Conservation (phyloP, 2,329 filamentous ascomycete species). For the Cladophialophora immunda region DNA sequence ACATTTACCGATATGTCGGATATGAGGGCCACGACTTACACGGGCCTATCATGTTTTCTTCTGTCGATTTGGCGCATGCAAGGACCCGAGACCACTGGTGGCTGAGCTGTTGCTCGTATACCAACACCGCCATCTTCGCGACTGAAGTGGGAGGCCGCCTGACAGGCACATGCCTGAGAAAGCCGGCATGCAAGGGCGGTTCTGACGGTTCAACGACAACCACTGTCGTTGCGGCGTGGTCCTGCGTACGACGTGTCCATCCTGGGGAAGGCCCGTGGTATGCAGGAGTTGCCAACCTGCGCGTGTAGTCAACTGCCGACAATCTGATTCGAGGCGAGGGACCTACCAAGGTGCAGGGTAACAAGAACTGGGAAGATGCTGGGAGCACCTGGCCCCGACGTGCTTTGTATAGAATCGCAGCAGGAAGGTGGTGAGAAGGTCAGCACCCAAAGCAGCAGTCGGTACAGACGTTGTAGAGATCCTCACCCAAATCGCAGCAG, state of each 20-base stretch:
- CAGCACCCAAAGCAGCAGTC: background rate
- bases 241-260: slow-evolving; percentile 1
- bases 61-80: background rate
- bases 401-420: background rate
- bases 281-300: too few species aligned
- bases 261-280: background rate
- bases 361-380: background rate
- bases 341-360: background rate
- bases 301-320: too few species aligned
- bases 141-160: background rate
- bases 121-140: background rate
- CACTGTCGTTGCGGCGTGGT: background rate
- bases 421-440: background rate
- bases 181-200: background rate
- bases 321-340: background rate
- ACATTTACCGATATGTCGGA: background rate
- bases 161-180: background rate
- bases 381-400: background rate
- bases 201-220: background rate
- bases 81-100: slow-evolving; percentile 17
- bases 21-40: background rate
- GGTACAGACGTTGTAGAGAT: background rate
- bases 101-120: background rate
- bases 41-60: slow-evolving; percentile 1
- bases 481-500: background rate